A percentile compares a stretch with the other conserved stretches of the same genome.
These are phyloP conservation scores for Phytophthora aleatoria DNA, from an alignment of 352 stramenopile species.

Conservation along the genomic window DNA sequence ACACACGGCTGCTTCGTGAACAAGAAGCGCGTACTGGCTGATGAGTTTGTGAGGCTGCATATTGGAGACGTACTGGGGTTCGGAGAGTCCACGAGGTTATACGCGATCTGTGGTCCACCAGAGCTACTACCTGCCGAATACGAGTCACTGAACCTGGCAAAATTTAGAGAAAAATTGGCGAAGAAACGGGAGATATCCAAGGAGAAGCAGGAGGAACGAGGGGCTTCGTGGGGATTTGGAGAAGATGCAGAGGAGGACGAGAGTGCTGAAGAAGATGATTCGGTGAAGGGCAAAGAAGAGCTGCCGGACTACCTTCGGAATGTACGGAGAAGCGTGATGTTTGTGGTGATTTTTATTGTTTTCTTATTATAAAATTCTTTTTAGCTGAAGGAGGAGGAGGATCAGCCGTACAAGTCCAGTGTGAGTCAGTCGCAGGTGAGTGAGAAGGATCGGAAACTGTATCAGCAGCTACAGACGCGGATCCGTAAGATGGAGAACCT, in stretches of 20 bases:
- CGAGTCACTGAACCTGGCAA: slow-evolving; percentile 57
- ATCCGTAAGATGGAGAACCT: slow-evolving; percentile 89
- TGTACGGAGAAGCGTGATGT: slow-evolving; percentile 31
- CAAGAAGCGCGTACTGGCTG: slow-evolving; percentile 58
- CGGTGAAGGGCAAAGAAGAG: slow-evolving; percentile 27
- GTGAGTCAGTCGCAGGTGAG: slow-evolving; percentile 50
- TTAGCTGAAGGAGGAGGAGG: slow-evolving; percentile 61
- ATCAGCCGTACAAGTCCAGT: slow-evolving; percentile 58
- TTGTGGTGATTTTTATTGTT: slow-evolving; percentile 2
- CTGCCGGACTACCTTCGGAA: slow-evolving; percentile 80
- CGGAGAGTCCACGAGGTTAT: slow-evolving; percentile 86
- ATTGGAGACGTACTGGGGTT: slow-evolving; percentile 89
- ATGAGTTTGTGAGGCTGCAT: slow-evolving; percentile 65
- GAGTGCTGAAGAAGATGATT: slow-evolving; percentile 44
- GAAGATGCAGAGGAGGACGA: slow-evolving; percentile 76
- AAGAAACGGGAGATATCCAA: slow-evolving; percentile 15
- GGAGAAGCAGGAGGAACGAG: slow-evolving; percentile 32
- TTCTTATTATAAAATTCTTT: slow-evolving; percentile 2
- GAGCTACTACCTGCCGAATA: slow-evolving; percentile 79
- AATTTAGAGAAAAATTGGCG: slow-evolving; percentile 39
- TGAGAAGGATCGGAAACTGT: slow-evolving; percentile 79
- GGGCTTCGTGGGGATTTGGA: slow-evolving; percentile 81
- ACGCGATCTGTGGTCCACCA: slow-evolving; percentile 71
- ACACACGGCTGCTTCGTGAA: slow-evolving; percentile 89
- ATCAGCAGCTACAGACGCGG: slow-evolving; percentile 76